Conservation (phyloP, 2,329 filamentous ascomycete species). For the Fusarium pseudograminearum region DNA sequence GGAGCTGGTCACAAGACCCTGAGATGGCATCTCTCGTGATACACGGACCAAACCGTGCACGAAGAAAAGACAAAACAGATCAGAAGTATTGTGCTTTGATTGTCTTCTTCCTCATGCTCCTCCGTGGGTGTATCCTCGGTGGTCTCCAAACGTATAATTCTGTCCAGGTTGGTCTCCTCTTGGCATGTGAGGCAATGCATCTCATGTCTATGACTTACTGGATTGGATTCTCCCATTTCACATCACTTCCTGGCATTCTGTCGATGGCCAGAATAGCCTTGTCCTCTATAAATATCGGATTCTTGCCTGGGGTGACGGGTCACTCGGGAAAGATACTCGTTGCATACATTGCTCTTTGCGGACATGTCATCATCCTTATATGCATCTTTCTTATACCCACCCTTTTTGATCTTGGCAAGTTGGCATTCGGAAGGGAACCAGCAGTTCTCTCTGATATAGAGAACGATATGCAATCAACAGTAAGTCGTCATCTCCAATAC, state of each 20-base stretch:
- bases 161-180: slow-evolving; percentile 19
- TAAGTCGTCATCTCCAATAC: neutral
- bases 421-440: neutral
- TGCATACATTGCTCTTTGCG: slow-evolving; percentile 11
- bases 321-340: slow-evolving; percentile 19
- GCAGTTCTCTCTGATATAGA: neutral
- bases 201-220: slow-evolving; percentile 1
- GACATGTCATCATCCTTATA: neutral
- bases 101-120: slow-evolving; percentile 28
- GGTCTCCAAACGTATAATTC: slow-evolving; percentile 23
- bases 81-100: slow-evolving; percentile 10
- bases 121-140: slow-evolving; percentile 28
- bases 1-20: slow-evolving; percentile 36
- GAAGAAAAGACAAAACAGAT: accelerated
- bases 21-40: slow-evolving; percentile 16
- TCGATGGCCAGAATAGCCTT: slow-evolving; percentile 6
- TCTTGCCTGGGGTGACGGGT: slow-evolving; percentile 2
- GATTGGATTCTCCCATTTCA: neutral
- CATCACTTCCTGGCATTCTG: slow-evolving; percentile 1
- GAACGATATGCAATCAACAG: neutral
- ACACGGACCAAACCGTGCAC: neutral
- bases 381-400: slow-evolving; percentile 11
- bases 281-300: slow-evolving; percentile 11
- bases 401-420: neutral
- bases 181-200: slow-evolving; percentile 24